phyloP scores from a whole-genome alignment of 192 early-diverging fungal species.

The Entophlyctis luteolus region DNA sequence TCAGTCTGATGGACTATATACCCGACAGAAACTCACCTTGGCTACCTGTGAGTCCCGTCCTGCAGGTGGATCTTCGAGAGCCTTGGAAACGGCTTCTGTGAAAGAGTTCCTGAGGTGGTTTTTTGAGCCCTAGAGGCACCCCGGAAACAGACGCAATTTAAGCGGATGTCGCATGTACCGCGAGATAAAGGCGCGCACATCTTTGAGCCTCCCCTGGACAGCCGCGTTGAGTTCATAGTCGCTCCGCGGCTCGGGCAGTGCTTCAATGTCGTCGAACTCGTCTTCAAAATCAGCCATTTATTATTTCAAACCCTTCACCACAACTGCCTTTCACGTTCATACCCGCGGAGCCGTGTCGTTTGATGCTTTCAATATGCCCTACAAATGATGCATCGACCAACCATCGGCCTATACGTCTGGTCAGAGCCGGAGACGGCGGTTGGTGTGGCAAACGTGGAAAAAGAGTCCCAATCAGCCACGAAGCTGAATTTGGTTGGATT shows the following conservation, averaged over 20 bases:
- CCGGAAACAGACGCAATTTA: not conserved
- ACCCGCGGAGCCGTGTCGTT: not conserved
- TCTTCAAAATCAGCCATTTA: conserved; percentile 35
- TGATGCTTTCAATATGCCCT: not conserved
- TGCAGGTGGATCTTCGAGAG: conserved; percentile 38
- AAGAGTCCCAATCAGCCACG: too few relatives aligned
- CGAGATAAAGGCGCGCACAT: conserved; percentile 65
- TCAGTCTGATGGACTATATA: not conserved
- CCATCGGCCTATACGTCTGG: not conserved
- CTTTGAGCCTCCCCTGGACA: conserved; percentile 53
- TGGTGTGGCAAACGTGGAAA: not conserved
- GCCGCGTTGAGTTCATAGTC: conserved; percentile 39
- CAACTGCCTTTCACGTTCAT: not conserved
- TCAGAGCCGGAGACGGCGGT: not conserved
- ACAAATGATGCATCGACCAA: not conserved
- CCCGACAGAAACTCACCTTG: conserved; percentile 26
- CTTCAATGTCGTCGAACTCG: conserved; percentile 57
- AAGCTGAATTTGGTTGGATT: too few relatives aligned
- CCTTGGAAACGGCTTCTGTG: conserved; percentile 28
- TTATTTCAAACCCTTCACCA: not conserved
- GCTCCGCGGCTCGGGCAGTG: conserved; percentile 39
- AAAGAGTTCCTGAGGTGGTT: conserved; percentile 22
- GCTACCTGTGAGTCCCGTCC: conserved; percentile 28
- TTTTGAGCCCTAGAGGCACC: too few relatives aligned
- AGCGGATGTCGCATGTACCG: conserved; percentile 45